Base-by-base conservation (phyloP, 2,329 filamentous ascomycete genomes). In the Colletotrichum ledebouriae region DNA sequence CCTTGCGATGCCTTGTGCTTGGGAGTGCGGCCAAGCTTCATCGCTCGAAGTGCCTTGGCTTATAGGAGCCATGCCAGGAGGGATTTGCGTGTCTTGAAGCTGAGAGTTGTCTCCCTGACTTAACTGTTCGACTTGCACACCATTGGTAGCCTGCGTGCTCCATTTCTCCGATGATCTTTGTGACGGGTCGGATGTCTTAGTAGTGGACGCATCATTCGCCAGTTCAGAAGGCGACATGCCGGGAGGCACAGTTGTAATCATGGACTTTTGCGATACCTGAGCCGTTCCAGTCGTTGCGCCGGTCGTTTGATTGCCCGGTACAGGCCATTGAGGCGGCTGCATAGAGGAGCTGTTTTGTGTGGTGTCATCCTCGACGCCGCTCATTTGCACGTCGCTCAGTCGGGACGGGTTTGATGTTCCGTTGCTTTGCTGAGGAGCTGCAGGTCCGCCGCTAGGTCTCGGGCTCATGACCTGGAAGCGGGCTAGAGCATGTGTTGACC, bases 201-300 rank as follows among this genome's bases (percentile, higher is more conserved):
- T 97, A 1, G 94, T 97, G 2, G 94, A 97, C 2, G 94, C 95
- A 74, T 97, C 94, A 74, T 98, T 98, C 60, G 90, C 82, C 67
- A 86, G 78, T 12, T 85, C 86, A 29, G 86, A 87, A 13, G 87
- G 87, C 4, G 87, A 87, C 60, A 88, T 81, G 4, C 86, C 88
- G 0, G 84, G 80, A 1, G 88, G 86, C 3, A 90, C 78, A 20
- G 86, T 81, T 15, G 87, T 89, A 50, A 90, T 78, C 1, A 82
- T 84, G 4, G 90, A 91, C 50, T 84, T 81, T 75, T 92, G 92
- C 1, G 91, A 92, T 22, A 89, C 82, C 68, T 89, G 87, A 2
- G 85, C 86, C 72, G 80, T 88, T 66, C 76, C 87, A 1, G 79
- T 75, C 2, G 79, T 82, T 9, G 79, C 81, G 70, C 79, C 75